These are phyloP conservation scores for Salix exigua DNA, from an alignment of 345 rosid genomes.

Conservation along the genomic window DNA sequence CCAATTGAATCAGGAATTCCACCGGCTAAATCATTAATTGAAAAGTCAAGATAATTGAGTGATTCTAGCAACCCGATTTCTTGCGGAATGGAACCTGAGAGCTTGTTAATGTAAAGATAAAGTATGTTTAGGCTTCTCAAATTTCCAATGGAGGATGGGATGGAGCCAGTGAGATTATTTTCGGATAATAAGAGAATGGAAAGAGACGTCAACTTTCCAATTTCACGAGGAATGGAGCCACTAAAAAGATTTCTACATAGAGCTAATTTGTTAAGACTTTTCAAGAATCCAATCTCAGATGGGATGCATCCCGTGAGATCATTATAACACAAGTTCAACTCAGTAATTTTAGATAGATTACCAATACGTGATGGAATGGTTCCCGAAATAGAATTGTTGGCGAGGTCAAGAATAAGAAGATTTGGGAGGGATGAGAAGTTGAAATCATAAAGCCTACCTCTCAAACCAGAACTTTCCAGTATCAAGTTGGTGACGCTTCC, in stretches of 20 bases:
- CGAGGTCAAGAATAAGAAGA: neutral
- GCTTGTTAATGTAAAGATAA: neutral
- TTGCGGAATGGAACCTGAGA: too few species aligned
- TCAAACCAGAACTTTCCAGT: neutral
- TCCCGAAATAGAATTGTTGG: slow-evolving; percentile 4
- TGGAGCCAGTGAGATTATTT: neutral
- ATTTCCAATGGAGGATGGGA: neutral
- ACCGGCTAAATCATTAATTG: neutral
- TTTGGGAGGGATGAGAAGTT: neutral
- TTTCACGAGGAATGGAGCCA: neutral
- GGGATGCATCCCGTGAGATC: neutral
- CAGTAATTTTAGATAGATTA: neutral
- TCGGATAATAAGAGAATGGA: too few species aligned
- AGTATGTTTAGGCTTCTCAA: neutral
- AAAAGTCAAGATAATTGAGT: neutral
- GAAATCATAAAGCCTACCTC: slow-evolving; percentile 9
- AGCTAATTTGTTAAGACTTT: neutral
- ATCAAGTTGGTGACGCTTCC: neutral
- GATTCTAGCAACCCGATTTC: too few species aligned
- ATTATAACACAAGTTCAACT: neutral
- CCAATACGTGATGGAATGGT: slow-evolving; percentile 1
- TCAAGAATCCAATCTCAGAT: neutral
- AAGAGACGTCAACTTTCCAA: neutral
- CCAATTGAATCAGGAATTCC: neutral
- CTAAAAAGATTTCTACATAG: neutral